These are phyloP conservation scores for Plasmodium malariae DNA, from an alignment of 169 alveolate genomes.

Conservation along the genomic window DNA sequence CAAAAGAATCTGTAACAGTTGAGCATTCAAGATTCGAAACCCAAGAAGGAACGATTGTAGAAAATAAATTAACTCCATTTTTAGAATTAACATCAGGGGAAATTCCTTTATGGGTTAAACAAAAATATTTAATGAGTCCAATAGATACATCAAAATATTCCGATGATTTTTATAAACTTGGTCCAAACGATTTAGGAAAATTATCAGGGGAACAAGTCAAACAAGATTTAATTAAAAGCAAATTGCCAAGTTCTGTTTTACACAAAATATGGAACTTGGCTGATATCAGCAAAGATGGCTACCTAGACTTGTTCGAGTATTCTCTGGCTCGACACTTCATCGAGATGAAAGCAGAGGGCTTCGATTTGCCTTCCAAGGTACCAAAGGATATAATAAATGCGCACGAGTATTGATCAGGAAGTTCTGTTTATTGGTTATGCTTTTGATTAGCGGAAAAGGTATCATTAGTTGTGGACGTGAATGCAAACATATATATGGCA, in stretches of 20 bases:
- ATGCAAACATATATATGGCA: too few species aligned
- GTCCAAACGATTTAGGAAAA: constrained; percentile 75
- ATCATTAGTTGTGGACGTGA: too few species aligned
- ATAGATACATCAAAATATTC: constrained; percentile 71
- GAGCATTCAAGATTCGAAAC: constrained; percentile 22
- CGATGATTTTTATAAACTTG: constrained; percentile 77
- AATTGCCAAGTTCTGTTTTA: constrained; percentile 77
- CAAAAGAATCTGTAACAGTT: constrained; percentile 66
- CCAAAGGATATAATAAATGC: constrained; percentile 56
- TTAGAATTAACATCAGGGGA: constrained; percentile 63
- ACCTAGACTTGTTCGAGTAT: constrained; percentile 80
- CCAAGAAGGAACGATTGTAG: constrained; percentile 69
- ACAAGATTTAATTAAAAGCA: constrained; percentile 79
- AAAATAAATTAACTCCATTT: constrained; percentile 64
- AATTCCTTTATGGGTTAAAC: constrained; percentile 72
- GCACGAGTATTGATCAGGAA: constrained; percentile 26
- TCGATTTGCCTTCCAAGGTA: constrained; percentile 78
- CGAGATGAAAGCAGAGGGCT: constrained; percentile 79
- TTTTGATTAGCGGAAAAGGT: too few species aligned
- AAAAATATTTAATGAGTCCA: constrained; percentile 45
- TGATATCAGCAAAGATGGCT: constrained; percentile 80
- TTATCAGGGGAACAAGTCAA: constrained; percentile 80
- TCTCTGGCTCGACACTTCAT: constrained; percentile 80
- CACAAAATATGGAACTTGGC: constrained; percentile 83
- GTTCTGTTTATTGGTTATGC: neutral